phyloP scores from a whole-genome alignment of 768 basidiomycete species.

The Rhizopogon roseolus region DNA sequence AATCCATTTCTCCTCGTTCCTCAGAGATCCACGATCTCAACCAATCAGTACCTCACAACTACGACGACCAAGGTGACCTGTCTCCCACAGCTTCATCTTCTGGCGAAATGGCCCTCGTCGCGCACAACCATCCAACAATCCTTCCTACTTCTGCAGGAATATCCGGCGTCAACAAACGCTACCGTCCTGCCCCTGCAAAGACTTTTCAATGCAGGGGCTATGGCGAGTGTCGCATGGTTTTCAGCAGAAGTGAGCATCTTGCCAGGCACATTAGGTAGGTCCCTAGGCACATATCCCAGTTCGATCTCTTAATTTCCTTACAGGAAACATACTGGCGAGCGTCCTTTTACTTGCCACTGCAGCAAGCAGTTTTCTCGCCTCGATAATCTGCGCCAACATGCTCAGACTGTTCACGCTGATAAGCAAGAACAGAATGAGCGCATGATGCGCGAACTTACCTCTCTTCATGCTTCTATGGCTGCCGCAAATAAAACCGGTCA shows the following conservation, averaged over 20 bases:
- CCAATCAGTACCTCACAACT: conserved; percentile 1
- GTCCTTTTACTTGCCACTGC: conserved; percentile 95
- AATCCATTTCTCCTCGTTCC: conserved; percentile 7
- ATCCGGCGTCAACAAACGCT: conserved; percentile 49
- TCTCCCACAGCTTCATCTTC: conserved; percentile 6
- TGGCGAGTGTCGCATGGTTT: conserved; percentile 95
- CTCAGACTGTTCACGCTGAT: conserved; percentile 96
- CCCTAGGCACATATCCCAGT: conserved; percentile 18
- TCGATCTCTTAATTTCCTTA: conserved; percentile 20
- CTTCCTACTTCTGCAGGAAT: conserved; percentile 13
- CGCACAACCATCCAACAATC: conserved; percentile 13
- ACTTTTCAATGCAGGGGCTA: conserved; percentile 95
- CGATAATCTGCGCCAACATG: conserved; percentile 96
- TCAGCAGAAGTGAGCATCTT: conserved; percentile 91
- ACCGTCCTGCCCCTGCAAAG: conserved; percentile 83
- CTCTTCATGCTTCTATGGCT: conserved; percentile 79
- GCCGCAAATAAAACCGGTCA: conserved; percentile 38
- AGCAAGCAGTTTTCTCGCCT: conserved; percentile 92
- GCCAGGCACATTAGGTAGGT: conserved; percentile 91
- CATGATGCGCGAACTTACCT: conserved; percentile 89
- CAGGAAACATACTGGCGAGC: conserved; percentile 98
- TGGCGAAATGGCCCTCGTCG: conserved; percentile 31
- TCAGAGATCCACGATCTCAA: conserved; percentile 4
- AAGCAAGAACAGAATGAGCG: conserved; percentile 83
- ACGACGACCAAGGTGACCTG: conserved; percentile 2